Percentiles rank a stretch among this genome's conserved stretches.
Conservation (phyloP, 495 filamentous ascomycete genomes). For the Neurospora discreta region DNA sequence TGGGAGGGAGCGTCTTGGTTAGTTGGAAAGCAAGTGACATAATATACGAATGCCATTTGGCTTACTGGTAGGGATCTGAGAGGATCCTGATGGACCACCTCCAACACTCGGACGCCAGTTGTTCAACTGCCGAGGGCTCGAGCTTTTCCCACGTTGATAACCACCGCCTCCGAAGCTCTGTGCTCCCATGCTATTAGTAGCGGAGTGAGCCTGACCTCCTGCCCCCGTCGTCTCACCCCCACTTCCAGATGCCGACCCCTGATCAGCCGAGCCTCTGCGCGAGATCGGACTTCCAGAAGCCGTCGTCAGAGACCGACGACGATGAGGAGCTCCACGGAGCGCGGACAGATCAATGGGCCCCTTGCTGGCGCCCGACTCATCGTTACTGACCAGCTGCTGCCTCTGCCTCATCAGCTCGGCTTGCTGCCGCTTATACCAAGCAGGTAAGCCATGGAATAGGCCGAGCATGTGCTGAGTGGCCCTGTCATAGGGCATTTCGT, state of each 20-base stretch:
- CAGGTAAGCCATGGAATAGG: constrained; percentile 39
- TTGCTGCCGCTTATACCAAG: constrained; percentile 42
- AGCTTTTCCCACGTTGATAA: neutral
- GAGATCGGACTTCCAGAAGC: neutral
- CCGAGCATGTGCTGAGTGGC: constrained; percentile 53
- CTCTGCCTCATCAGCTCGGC: constrained; percentile 21
- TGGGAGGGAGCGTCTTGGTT: neutral
- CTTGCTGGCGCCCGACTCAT: neutral
- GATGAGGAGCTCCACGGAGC: neutral
- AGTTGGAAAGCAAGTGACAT: neutral
- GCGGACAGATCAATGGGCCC: neutral
- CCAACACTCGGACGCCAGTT: neutral
- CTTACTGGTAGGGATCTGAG: neutral
- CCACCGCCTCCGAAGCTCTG: neutral
- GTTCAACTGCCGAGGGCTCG: neutral
- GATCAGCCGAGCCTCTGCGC: neutral
- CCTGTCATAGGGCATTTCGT: constrained; percentile 66
- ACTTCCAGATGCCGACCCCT: neutral
- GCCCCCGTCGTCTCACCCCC: neutral
- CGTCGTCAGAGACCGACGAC: neutral
- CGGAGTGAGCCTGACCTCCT: neutral
- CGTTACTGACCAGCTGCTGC: neutral
- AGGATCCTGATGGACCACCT: neutral
- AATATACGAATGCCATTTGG: neutral
- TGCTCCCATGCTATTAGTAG: neutral